Conservation (phyloP, 1,139 yeast species). For the Debaryomyces sp. region DNA sequence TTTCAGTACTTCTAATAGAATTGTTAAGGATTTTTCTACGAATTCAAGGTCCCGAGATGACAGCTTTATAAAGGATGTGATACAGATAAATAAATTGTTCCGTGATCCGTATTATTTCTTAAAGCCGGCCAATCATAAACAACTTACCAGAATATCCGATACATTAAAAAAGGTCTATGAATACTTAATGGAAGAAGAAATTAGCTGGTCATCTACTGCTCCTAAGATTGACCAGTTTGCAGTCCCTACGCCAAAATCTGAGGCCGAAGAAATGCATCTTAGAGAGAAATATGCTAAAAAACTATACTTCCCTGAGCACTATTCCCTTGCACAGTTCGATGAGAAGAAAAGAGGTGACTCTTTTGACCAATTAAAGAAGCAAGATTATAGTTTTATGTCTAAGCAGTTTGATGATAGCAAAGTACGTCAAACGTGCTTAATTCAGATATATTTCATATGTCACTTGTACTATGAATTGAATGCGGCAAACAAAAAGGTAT, state of each 20-base stretch:
- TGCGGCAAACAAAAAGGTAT: conserved; percentile 23
- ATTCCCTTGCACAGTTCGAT: conserved; percentile 36
- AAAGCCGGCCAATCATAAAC: conserved; percentile 24
- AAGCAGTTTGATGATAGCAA: conserved; percentile 31
- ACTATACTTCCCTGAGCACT: conserved; percentile 40
- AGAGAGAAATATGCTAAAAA: conserved; percentile 23
- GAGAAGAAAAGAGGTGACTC: conserved; percentile 17
- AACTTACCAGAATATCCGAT: conserved; percentile 25
- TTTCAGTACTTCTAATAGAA: conserved; percentile 34
- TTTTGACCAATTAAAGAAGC: conserved; percentile 21
- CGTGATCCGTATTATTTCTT: conserved; percentile 41
- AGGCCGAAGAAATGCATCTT: conserved; percentile 21
- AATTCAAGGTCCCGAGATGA: conserved; percentile 22
- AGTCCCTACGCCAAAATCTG: conserved; percentile 18
- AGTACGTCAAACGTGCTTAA: conserved; percentile 30
- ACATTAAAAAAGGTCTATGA: conserved; percentile 29
- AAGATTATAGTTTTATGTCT: conserved; percentile 31
- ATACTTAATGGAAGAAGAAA: conserved; percentile 36
- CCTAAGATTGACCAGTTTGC: conserved; percentile 22
- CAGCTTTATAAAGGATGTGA: conserved; percentile 36
- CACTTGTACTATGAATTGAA: conserved; percentile 35
- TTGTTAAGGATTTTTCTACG: conserved; percentile 24
- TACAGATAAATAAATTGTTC: conserved; percentile 33
- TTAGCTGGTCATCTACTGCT: conserved; percentile 17
- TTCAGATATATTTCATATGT: conserved; percentile 36